Evolutionary conservation across 108 stramenopile species (phyloP).

Genomic region (Seminavis robusta): DNA sequence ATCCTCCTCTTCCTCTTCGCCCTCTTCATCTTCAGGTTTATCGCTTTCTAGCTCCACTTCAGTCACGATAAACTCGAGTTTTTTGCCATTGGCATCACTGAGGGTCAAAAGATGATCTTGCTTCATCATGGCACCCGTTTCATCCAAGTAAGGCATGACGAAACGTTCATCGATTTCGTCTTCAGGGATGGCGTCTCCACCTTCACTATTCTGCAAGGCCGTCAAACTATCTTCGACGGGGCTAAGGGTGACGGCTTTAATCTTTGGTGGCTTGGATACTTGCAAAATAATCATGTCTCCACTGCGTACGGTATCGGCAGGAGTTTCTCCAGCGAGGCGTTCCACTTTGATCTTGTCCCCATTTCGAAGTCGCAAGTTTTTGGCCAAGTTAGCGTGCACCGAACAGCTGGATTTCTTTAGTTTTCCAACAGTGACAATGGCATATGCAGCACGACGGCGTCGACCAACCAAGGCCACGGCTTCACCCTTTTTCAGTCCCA

Average conservation of each 20-base stretch:
- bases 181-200: conserved; percentile 63
- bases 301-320: conserved; percentile 15
- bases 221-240: conserved; percentile 72
- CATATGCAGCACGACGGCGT: conserved; percentile 75
- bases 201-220: conserved; percentile 53
- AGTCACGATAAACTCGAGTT: conserved; percentile 71
- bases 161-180: conserved; percentile 71
- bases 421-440: conserved; percentile 39
- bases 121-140: conserved; percentile 46
- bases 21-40: conserved; percentile 13
- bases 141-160: conserved; percentile 64
- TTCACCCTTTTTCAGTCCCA: conserved; percentile 56
- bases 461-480: conserved; percentile 69
- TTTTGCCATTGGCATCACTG: conserved; percentile 54
- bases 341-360: conserved; percentile 77
- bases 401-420: conserved; percentile 33
- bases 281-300: conserved; percentile 73
- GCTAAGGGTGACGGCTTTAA: conserved; percentile 64
- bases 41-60: conserved; percentile 53
- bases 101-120: conserved; percentile 53
- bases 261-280: conserved; percentile 21
- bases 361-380: conserved; percentile 67
- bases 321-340: conserved; percentile 27
- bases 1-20: conserved; percentile 19
- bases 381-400: conserved; percentile 59